Evolutionary conservation across 1,139 yeast species (phyloP).

Genomic region (Candida glucosophila): DNA sequence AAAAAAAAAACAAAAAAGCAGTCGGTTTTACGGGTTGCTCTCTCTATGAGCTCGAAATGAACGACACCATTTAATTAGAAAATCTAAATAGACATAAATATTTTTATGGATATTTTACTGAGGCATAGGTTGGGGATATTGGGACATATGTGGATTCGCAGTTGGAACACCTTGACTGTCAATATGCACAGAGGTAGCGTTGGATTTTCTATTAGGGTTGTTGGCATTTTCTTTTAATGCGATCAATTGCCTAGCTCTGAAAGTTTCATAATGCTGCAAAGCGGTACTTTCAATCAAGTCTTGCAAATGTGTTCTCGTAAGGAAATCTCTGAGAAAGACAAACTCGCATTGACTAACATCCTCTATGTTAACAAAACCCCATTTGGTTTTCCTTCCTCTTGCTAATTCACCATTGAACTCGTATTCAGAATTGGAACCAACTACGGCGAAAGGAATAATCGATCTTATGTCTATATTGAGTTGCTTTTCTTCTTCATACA

Average conservation of each 20-base stretch:
- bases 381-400: constrained; percentile 85
- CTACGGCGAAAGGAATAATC: constrained; percentile 86
- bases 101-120: too few relatives aligned
- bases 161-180: too few relatives aligned
- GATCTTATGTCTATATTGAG: constrained; percentile 70
- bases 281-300: constrained; percentile 93
- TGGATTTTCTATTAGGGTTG: constrained; percentile 29
- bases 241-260: constrained; percentile 87
- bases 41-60: too few relatives aligned
- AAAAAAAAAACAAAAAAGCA: too few relatives aligned
- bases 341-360: constrained; percentile 94
- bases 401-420: constrained; percentile 68
- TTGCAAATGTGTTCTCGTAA: constrained; percentile 91
- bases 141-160: constrained; percentile 4
- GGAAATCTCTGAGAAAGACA: constrained; percentile 84
- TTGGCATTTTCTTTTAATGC: constrained; percentile 85
- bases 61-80: too few relatives aligned
- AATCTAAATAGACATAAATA: too few relatives aligned
- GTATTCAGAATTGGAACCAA: constrained; percentile 82
- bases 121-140: constrained; percentile 2
- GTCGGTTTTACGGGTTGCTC: too few relatives aligned
- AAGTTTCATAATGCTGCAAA: constrained; percentile 81
- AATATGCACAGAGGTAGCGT: constrained; percentile 4
- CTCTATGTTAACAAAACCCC: constrained; percentile 91
- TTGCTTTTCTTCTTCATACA: constrained; percentile 73